Conservation (phyloP, 2,329 filamentous ascomycete species). For the Aspergillus sergii region DNA sequence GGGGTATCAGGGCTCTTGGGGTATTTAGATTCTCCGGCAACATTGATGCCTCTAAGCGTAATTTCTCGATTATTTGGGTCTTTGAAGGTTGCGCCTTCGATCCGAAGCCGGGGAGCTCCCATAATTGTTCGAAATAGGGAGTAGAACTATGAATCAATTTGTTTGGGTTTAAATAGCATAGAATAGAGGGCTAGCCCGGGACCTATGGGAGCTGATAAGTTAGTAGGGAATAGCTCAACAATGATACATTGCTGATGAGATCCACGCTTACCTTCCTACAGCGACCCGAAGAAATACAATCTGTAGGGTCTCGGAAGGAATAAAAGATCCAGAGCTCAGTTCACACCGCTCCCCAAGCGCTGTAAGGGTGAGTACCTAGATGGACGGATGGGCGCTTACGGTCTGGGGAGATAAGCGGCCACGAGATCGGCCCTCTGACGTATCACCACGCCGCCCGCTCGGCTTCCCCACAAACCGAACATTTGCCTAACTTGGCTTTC, state of each 20-base stretch:
- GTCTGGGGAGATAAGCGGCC: constrained; percentile 17
- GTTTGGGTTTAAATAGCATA: neutral
- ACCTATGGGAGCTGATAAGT: neutral
- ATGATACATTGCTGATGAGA: neutral
- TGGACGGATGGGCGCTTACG: constrained; percentile 3
- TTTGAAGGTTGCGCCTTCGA: constrained; percentile 83
- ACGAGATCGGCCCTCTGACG: constrained; percentile 28
- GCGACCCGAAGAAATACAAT: neutral
- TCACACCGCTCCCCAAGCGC: neutral
- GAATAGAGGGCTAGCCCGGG: neutral
- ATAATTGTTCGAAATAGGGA: constrained; percentile 49
- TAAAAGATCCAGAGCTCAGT: neutral
- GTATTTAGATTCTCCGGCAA: constrained; percentile 87
- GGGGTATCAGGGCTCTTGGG: constrained; percentile 79
- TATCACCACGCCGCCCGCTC: constrained; percentile 18
- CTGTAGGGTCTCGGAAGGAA: neutral
- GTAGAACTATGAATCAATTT: neutral
- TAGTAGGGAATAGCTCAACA: neutral
- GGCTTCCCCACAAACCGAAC: constrained; percentile 21
- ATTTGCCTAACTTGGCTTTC: constrained; percentile 12
- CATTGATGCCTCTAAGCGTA: constrained; percentile 88
- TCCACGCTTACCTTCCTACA: neutral
- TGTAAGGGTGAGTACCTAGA: neutral
- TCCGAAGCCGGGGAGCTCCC: constrained; percentile 74
- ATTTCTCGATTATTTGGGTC: constrained; percentile 82